These are phyloP conservation scores for Amaranthus tricolor DNA, from an alignment of 179 eudicot genomes.

Conservation along the genomic window DNA sequence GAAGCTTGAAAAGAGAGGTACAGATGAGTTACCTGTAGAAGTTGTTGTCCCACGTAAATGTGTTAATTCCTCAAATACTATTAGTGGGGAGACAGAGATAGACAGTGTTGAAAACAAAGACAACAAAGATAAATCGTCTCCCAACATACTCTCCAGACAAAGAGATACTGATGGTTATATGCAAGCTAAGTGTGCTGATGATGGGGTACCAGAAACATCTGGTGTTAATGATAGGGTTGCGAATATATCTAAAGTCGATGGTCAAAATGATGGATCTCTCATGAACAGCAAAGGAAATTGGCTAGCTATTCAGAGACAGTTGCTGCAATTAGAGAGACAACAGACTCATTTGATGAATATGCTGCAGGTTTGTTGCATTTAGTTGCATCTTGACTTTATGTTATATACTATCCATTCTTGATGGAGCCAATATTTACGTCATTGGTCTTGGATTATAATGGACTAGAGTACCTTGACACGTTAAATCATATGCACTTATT, in stretches of 20 bases:
- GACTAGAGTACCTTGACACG: no score
- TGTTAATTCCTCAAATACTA: constrained; percentile 43
- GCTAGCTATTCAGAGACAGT: constrained; percentile 89
- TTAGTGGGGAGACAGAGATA: constrained; percentile 41
- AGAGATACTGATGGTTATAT: constrained; percentile 47
- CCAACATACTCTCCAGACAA: constrained; percentile 29
- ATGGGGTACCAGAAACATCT: constrained; percentile 38
- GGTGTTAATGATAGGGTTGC: constrained; percentile 35
- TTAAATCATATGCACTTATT: no score
- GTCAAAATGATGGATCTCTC: constrained; percentile 39
- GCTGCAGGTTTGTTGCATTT: constrained; percentile 70
- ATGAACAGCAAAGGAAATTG: constrained; percentile 78
- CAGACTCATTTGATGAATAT: constrained; percentile 93
- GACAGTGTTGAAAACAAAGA: constrained; percentile 35
- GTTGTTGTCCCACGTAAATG: constrained; percentile 78
- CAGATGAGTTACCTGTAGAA: constrained; percentile 81
- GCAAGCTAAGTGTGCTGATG: constrained; percentile 37
- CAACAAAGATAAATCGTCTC: constrained; percentile 34
- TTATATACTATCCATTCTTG: no score
- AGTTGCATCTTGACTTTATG: constrained; percentile 8
- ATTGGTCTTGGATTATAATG: no score
- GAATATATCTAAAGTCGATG: constrained; percentile 32
- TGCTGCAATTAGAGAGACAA: constrained; percentile 85
- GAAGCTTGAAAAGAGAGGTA: constrained; percentile 70
- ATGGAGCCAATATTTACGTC: no score